phyloP scores from a whole-genome alignment of 2,329 filamentous ascomycete species.

The Calonectria hawksworthii region DNA sequence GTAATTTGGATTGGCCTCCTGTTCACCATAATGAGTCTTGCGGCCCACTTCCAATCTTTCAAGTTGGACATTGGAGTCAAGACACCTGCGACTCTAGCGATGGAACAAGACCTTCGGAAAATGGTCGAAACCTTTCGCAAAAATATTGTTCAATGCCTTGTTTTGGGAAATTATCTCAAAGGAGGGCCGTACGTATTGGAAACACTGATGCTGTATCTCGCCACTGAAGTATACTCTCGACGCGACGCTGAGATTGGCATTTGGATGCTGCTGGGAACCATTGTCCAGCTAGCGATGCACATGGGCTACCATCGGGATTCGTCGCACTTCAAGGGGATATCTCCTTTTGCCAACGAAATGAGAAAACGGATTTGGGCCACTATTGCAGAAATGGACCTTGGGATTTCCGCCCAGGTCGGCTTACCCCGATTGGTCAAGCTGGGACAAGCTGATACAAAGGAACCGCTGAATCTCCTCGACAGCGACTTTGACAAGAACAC shows the following conservation, averaged over 20 bases:
- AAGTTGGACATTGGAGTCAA: neutral
- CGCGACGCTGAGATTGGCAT: constrained; percentile 50
- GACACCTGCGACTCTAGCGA: neutral
- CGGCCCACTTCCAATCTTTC: constrained; percentile 38
- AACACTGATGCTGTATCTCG: constrained; percentile 53
- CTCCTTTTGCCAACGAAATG: constrained; percentile 60
- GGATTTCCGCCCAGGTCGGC: constrained; percentile 61
- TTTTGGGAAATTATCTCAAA: constrained; percentile 57
- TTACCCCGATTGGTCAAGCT: constrained; percentile 58
- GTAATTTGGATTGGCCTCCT: constrained; percentile 62
- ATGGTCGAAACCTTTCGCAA: neutral
- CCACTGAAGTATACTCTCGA: constrained; percentile 47
- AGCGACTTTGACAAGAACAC: constrained; percentile 55
- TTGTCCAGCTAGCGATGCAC: constrained; percentile 52
- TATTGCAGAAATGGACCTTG: constrained; percentile 56
- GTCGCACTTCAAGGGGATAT: constrained; percentile 56
- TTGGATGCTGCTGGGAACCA: constrained; percentile 52
- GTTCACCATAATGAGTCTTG: constrained; percentile 60
- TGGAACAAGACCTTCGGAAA: neutral
- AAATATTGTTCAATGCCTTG: constrained; percentile 49
- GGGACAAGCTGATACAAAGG: neutral
- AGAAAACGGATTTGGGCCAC: constrained; percentile 59
- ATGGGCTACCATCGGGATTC: constrained; percentile 63
- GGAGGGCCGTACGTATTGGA: constrained; percentile 58
- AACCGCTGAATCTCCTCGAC: constrained; percentile 58